Percentiles rank a stretch among this genome's conserved stretches.
phyloP scores from a whole-genome alignment of 1,139 yeast genomes.

The Blastobotrys proliferans region DNA sequence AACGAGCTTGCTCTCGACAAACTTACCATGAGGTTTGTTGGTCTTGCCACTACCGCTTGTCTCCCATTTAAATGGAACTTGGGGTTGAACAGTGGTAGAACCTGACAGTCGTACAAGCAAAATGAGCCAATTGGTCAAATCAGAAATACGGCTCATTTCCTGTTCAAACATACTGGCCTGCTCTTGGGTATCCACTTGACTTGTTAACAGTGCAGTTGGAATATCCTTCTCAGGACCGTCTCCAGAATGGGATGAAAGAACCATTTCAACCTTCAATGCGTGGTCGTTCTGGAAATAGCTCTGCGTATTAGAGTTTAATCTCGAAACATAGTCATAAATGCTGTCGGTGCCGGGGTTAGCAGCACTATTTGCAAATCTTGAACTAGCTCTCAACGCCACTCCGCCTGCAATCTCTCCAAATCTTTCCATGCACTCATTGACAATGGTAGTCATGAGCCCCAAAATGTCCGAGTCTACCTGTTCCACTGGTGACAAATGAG shows the following conservation, averaged over 20 bases:
- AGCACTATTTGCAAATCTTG: too few species aligned
- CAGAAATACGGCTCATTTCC: background rate
- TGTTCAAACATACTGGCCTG: background rate
- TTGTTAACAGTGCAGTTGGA: background rate
- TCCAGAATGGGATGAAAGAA: background rate
- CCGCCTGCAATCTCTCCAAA: background rate
- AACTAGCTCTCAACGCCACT: background rate
- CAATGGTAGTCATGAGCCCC: background rate
- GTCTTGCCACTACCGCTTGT: background rate
- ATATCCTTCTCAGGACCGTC: background rate
- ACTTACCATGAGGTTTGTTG: background rate
- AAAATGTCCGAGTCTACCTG: background rate
- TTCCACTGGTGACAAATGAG: constrained; percentile 3
- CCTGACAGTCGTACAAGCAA: constrained; percentile 4
- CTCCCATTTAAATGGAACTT: background rate
- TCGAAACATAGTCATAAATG: background rate
- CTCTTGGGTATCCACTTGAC: background rate
- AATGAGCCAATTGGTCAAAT: background rate
- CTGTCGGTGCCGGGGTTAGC: background rate
- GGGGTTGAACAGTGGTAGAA: background rate
- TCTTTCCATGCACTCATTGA: background rate
- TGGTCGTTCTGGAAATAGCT: background rate
- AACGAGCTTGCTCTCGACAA: background rate
- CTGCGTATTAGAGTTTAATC: background rate
- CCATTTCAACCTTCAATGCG: background rate